Conservation (phyloP, 1,139 yeast genomes). For the Suhomyces kunorum region DNA sequence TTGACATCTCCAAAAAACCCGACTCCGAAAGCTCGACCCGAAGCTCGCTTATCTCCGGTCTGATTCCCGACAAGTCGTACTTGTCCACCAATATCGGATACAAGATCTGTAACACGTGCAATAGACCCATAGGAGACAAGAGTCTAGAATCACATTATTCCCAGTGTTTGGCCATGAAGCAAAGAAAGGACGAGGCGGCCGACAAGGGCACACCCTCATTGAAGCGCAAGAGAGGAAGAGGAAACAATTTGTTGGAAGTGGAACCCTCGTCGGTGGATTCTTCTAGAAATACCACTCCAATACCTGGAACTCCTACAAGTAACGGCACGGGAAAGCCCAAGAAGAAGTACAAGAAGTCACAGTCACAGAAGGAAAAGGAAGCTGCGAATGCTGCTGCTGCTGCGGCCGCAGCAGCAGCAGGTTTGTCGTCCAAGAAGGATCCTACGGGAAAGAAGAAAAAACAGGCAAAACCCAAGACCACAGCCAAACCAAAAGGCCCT, state of each 20-base stretch:
- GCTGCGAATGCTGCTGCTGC: conserved; percentile 52
- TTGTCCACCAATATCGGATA: conserved; percentile 50
- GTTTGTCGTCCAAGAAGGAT: conserved; percentile 13
- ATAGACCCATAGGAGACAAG: conserved; percentile 59
- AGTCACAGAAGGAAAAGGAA: conserved; percentile 48
- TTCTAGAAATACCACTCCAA: conserved; percentile 44
- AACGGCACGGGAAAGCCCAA: conserved; percentile 31
- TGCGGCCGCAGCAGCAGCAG: conserved; percentile 44
- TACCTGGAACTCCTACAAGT: conserved; percentile 29
- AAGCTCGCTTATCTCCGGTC: conserved; percentile 21
- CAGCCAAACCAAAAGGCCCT: conserved; percentile 70
- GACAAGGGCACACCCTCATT: conserved; percentile 21
- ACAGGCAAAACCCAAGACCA: conserved; percentile 51
- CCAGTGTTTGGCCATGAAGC: conserved; percentile 52
- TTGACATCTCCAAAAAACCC: conserved; percentile 29
- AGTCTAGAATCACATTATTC: conserved; percentile 48
- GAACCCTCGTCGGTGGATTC: conserved; percentile 47
- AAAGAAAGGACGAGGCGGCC: conserved; percentile 28
- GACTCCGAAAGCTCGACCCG: conserved; percentile 21
- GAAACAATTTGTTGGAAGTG: conserved; percentile 29
- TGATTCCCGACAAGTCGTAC: conserved; percentile 40
- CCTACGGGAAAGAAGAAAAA: conserved; percentile 34
- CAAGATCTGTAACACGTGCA: conserved; percentile 66
- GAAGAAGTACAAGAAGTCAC: conserved; percentile 48
- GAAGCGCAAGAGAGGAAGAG: conserved; percentile 38